Percentiles rank a stretch among this genome's conserved stretches.
These are phyloP conservation scores for Solanum paucissectum DNA, from an alignment of 257 asterid genomes.

Conservation along the genomic window DNA sequence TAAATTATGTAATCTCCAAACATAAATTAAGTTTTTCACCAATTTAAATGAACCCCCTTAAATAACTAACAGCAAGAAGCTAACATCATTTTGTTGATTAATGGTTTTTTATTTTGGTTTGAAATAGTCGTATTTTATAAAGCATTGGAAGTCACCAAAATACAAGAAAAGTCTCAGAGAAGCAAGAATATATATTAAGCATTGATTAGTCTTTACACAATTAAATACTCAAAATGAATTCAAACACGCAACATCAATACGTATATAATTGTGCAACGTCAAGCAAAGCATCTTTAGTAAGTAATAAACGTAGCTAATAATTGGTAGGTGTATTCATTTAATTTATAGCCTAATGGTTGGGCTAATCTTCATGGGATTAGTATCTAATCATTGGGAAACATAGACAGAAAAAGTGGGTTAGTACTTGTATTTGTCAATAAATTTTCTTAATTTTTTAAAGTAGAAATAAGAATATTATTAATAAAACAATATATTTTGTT, in stretches of 20 bases:
- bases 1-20: background rate
- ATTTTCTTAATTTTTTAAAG: background rate
- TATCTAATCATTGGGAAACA: background rate
- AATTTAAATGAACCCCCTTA: background rate
- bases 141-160: background rate
- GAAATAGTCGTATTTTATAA: background rate
- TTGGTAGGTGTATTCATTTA: background rate
- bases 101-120: background rate
- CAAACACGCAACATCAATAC: background rate
- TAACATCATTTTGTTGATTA: background rate
- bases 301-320: background rate
- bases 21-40: background rate
- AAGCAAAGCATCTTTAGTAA: background rate
- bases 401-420: background rate
- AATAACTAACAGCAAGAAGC: background rate
- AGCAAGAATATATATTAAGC: background rate
- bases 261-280: background rate
- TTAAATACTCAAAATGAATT: background rate
- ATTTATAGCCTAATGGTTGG: background rate
- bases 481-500: too few relatives aligned
- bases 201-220: background rate
- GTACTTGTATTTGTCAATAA: background rate
- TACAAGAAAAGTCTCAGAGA: background rate
- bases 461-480: background rate
- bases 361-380: background rate